Base-by-base conservation (phyloP, 441 rosid species). In the Arabidopsis hybrid region DNA sequence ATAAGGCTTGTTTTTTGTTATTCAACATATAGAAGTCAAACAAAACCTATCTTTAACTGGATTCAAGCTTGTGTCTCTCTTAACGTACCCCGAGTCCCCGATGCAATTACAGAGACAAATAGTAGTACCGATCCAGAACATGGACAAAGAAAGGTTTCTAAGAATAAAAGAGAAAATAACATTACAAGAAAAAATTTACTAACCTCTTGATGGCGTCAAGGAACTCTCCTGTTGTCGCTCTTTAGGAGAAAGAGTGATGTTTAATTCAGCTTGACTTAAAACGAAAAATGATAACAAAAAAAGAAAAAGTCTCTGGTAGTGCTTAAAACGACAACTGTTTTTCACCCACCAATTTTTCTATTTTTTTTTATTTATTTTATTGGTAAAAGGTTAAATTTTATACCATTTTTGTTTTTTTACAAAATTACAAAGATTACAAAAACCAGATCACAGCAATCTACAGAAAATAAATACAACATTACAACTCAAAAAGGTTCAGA, bases 141-240 rank as follows among this genome's bases (percentile, higher is more conserved):
- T 42, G 6, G 6, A 4, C 14, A 40, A 47, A 47, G 4, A 6
- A 47, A 7, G 9, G 7, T 49, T 49, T 1, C 12, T 16, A 47
- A 7, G 10, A 7, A 47, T 6, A 14, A 46, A n/a, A 45, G 6
- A 2, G 6, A 5, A 6, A 45, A 6, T 43, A 40, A 45, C 8
- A n/a, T 45, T 6, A 46, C 2, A 49, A 17, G 29, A 8, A 47
- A 47, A 13, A 46, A 7, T 16, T 1, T 31, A 50, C 56, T 51
- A 21, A 51, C 56, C 56, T 51, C 56, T 21, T 51, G 56, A 52
- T 21, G 14, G 57, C 14, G 14, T 29, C 57, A 21, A 52, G n/a
- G 3, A 26, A 10, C 57, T 52, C 34, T 52, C 4, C n/a, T 10
- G 8, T 52, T 29, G 14, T 52, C 4, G 34, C 31, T 0, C 34